Base-by-base conservation (phyloP, 2,329 filamentous ascomycete species). In the Daldinia sp. region DNA sequence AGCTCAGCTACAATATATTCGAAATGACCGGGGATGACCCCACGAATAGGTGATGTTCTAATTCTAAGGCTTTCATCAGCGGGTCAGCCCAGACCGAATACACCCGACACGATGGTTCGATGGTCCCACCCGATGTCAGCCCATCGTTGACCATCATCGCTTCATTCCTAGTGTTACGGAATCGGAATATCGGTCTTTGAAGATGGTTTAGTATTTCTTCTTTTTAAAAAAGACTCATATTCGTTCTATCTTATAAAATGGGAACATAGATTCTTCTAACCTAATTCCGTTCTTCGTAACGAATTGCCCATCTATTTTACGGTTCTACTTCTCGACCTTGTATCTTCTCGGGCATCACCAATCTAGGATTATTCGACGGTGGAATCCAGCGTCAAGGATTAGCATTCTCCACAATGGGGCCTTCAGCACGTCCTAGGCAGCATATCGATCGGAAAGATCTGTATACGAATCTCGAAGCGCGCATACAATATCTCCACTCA, bases 401-500 rank as follows among this genome's bases (percentile, higher is more conserved):
- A 29, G 11, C 25, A 32, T 48, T 48, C 25, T 60, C 54, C 68
- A 71, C 59, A 17, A 73, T 73, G 71, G 65, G 58, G 7, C 54
- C 61, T 3, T 30, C 47, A 15, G 30, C 55, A 41, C 66, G 70
- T 45, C 71, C 72, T 7, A 79, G 79, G 72, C 80, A 87, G 74
- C 89, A 92, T 71, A 82, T 93, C 68, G 85, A 90, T 75, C 86
- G 90, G 43, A 86, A 88, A 75, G 86, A 89, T 39, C 81, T 93
- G 4, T 92, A 92, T 76, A 91, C 87, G 21, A 86, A 85, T 68
- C 82, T 93, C 13, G 88, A 91, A 65, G 83, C 86, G 0, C 83
- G 90, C 51, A 85, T 93, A 61, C 85, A 85, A 52, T 93, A 93
- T 66, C 82, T 93, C 1, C 90, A 92, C 70, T 87, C 86, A 27